Base-by-base conservation (phyloP, 805 yeast species). In the Maudiozyma serrabonitensis region DNA sequence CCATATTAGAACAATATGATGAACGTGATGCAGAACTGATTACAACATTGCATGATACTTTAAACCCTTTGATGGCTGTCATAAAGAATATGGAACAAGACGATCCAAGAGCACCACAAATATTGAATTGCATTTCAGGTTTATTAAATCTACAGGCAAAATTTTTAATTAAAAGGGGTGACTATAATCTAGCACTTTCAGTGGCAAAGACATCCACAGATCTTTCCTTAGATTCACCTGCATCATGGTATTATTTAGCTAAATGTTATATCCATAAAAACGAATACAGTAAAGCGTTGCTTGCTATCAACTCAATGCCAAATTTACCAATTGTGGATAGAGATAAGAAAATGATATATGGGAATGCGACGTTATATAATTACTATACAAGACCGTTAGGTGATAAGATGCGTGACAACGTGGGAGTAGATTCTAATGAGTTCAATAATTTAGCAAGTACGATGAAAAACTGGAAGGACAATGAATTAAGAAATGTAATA, bases 241-340 rank as follows among this genome's bases (percentile, higher is more conserved):
- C 56, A 5, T 56, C 67, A 1, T 65, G 68, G 69, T 56, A 55
- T 48, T 47, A 54, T 46, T 50, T 65, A 34, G 60, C 68, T 1
- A 52, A 53, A 42, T 56, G 63, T 40, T 64, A 63, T 47, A 58
- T 63, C n/a, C 41, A 52, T 11, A 40, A 54, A 31, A 55, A 50
- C 19, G 54, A 60, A 35, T 64, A 51, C 45, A 54, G 56, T 7
- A 51, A 52, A 28, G 68, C 67, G 2, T 48, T 65, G 19, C 49
- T 58, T 6, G 56, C 67, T 2, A 56, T 65, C n/a, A 65, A 65
- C 49, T 60, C 67, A 11, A 58, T 63, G 59, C 67, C 69, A 11
- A 56, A 55, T 38, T 46, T 64, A 44, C 56, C 56, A 15, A 47
- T 53, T 15, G 45, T 49, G n/a, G 67, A 65, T 48, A 52, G 49